Percentiles rank a stretch among this genome's conserved stretches.
Evolutionary conservation across 108 stramenopile species (phyloP).

Genomic region (Licmophora abbreviata): DNA sequence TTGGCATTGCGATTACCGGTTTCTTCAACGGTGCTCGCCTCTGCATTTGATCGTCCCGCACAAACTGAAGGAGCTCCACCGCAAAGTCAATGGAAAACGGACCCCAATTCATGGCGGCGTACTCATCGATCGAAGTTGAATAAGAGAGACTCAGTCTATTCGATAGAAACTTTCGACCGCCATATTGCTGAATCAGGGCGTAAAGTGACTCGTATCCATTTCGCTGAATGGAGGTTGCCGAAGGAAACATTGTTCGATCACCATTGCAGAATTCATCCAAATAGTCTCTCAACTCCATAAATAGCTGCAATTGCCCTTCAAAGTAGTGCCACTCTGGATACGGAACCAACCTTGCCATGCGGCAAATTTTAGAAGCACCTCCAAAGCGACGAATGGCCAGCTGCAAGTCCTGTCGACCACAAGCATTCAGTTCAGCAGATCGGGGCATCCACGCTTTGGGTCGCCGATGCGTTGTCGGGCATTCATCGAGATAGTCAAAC

Average conservation of each 20-base stretch:
- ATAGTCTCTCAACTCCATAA: conserved; percentile 44
- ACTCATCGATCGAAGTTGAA: neutral
- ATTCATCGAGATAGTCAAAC: conserved; percentile 36
- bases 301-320: conserved; percentile 48
- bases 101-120: conserved; percentile 34
- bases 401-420: conserved; percentile 30
- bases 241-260: conserved; percentile 33
- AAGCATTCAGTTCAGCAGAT: conserved; percentile 32
- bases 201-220: conserved; percentile 22
- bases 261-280: conserved; percentile 27
- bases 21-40: conserved; percentile 37
- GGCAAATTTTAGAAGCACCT: conserved; percentile 2
- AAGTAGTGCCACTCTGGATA: conserved; percentile 64
- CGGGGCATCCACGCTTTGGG: conserved; percentile 58
- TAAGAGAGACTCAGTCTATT: conserved; percentile 40
- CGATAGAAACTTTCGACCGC: conserved; percentile 49
- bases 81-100: conserved; percentile 52
- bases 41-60: conserved; percentile 29
- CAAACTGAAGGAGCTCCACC: conserved; percentile 39
- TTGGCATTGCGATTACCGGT: conserved; percentile 40
- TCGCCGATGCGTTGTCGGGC: conserved; percentile 23
- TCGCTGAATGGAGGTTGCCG: conserved; percentile 11
- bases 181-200: conserved; percentile 44
- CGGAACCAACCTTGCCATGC: conserved; percentile 48
- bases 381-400: conserved; percentile 51